Evolutionary conservation across 257 asterid genomes (phyloP).

Genomic region (Vinca minor): DNA sequence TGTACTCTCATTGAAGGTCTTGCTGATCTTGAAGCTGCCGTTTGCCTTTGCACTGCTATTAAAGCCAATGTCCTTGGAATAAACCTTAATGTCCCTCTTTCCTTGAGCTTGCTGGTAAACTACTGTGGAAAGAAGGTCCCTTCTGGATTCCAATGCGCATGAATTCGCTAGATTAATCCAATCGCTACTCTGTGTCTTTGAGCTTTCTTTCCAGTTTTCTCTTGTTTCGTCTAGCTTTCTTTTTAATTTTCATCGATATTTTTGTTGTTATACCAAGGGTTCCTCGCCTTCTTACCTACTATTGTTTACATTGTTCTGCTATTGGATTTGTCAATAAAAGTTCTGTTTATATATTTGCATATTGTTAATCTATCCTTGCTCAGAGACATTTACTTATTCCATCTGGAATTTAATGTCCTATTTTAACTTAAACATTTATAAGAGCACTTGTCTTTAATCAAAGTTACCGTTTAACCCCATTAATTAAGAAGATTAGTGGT

Average conservation of each 20-base stretch:
- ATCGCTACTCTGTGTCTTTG: not conserved
- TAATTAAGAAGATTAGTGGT: no score
- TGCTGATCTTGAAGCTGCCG: slow-evolving; percentile 28
- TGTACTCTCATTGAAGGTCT: slow-evolving; percentile 24
- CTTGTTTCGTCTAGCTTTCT: not conserved
- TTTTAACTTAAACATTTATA: no score
- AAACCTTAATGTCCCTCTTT: slow-evolving; percentile 23
- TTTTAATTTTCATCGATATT: not conserved
- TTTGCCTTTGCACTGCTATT: slow-evolving; percentile 31
- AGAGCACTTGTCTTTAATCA: no score
- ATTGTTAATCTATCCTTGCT: no score
- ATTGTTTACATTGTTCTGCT: not conserved
- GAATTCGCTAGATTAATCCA: not conserved
- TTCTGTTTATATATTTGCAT: not conserved
- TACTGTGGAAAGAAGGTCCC: slow-evolving; percentile 26
- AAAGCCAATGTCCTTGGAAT: slow-evolving; percentile 27
- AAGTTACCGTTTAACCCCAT: no score
- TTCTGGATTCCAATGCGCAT: slow-evolving; percentile 18
- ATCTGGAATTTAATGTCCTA: no score
- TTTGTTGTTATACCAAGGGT: not conserved
- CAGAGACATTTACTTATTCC: no score
- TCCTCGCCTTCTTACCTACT: not conserved
- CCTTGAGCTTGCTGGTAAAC: slow-evolving; percentile 25
- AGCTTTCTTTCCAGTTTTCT: not conserved
- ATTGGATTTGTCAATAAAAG: not conserved